Percentiles rank a stretch among this genome's conserved stretches.
Conservation (phyloP, 78 protist genomes). For the Chrysochromulina tobinii region DNA sequence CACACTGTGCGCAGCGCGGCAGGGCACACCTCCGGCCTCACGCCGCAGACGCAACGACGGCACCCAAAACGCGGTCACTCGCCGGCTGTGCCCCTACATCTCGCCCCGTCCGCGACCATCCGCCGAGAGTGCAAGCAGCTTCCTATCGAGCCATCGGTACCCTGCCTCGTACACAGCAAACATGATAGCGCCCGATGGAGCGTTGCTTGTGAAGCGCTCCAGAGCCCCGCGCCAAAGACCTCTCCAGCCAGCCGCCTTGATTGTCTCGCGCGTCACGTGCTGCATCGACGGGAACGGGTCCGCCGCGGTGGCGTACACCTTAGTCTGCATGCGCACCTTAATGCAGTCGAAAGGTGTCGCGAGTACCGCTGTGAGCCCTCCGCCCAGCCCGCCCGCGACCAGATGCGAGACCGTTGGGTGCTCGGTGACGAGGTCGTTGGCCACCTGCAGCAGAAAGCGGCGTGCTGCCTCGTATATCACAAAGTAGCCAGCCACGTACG, state of each 20-base stretch:
- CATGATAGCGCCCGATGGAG: conserved; percentile 21
- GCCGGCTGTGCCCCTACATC: no score
- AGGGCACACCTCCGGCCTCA: no score
- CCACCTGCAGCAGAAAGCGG: background rate
- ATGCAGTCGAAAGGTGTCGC: background rate
- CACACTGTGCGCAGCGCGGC: no score
- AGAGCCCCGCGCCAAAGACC: background rate
- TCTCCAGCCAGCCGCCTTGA: background rate
- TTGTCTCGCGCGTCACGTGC: background rate
- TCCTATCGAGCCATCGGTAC: background rate
- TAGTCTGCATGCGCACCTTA: conserved; percentile 19
- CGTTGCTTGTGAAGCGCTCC: background rate
- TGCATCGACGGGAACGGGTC: background rate
- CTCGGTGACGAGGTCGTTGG: background rate
- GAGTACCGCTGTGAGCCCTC: background rate
- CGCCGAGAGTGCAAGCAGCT: no score
- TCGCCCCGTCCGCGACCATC: no score
- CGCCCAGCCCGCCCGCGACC: background rate
- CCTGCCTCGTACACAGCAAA: background rate
- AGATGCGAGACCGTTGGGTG: background rate
- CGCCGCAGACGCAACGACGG: no score
- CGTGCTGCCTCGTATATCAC: background rate
- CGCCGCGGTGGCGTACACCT: background rate
- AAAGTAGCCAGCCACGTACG: background rate
- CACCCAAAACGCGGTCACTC: no score